Percentiles rank a stretch among this genome's conserved stretches.
Conservation (phyloP, 2,329 filamentous ascomycete genomes). For the Alternaria atra region DNA sequence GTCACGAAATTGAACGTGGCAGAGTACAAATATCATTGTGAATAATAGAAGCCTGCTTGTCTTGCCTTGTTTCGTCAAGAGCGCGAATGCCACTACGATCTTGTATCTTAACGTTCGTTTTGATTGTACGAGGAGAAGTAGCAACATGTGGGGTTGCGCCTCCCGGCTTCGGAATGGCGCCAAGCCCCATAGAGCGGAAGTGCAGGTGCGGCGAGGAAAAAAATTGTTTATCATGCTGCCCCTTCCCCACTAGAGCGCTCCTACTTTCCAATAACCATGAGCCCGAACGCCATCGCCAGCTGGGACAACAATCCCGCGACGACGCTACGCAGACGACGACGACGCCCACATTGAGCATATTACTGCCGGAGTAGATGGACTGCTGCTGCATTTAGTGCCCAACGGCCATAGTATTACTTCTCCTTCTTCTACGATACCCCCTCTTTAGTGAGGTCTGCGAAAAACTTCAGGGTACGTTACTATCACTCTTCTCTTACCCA, state of each 20-base stretch:
- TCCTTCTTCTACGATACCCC: constrained; percentile 5
- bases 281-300: constrained; percentile 26
- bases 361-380: constrained; percentile 14
- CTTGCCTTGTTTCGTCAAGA: too few relatives aligned
- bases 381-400: constrained; percentile 16
- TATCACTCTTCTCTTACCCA: constrained; percentile 1
- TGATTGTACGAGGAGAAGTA: neutral
- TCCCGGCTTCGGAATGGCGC: constrained; percentile 7
- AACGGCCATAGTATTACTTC: constrained; percentile 19
- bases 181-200: constrained; percentile 19
- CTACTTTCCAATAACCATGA: constrained; percentile 42
- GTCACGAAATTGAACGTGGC: too few relatives aligned
- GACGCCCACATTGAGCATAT: constrained; percentile 8
- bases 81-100: too few relatives aligned
- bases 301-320: constrained; percentile 23
- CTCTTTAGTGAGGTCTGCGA: constrained; percentile 6
- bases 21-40: too few relatives aligned
- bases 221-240: constrained; percentile 31
- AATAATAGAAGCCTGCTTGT: too few relatives aligned
- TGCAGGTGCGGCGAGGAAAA: constrained; percentile 27
- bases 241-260: constrained; percentile 30
- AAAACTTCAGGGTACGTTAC: constrained; percentile 24
- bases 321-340: constrained; percentile 15
- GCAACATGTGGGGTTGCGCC: constrained; percentile 13
- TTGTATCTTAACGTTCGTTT: too few relatives aligned